Evolutionary conservation across 2,329 filamentous ascomycete species (phyloP), one percentile per base, ranked within the genome.

Genomic region (Ophiostoma piceae): DNA sequence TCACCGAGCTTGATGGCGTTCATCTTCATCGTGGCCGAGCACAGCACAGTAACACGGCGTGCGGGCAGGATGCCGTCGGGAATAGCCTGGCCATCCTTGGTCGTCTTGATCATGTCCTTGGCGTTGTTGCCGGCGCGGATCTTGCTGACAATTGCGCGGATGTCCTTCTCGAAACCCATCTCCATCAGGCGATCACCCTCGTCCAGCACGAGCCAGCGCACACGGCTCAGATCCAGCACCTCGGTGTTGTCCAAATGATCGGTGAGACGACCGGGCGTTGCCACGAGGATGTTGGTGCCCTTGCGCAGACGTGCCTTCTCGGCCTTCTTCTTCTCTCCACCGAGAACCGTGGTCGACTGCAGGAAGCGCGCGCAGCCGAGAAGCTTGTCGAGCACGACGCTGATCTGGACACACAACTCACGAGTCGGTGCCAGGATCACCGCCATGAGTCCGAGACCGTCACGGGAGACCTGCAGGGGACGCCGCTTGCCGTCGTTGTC

Each of bases 131-230:
- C 85, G 64, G 88, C 81, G 72, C 93, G 89, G 70, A 98, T 86
- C 72, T 90, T 90, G 69, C 87, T 84, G 19, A 99, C 91, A 73
- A 97, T 94, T 72, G 90, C 91, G 76, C 92, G 91, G 71, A 99
- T 87, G 76, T 98, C 94, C 69, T 97, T 89, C 79, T 98, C 95
- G 74, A 99, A 99, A 0, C 95, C 95, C 76, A 98, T 85, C 77
- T 99, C 95, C 94, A 99, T 97, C 77, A 99, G 82, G n/a, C 95
- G 87, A 83, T 99, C 95, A 39, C 95, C 95, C 79, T 99, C 95
- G 75, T 99, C 95, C 6, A 99, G 84, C 1, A 99, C 89, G 32
- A 99, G 82, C 95, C 95, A 99, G 71, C 94, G 85, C 4, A 97
- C 94, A 29, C 90, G 94, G 75, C 91, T 91, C 57, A 98, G 88